Base-by-base conservation (phyloP, 129 eudicot genomes). In the Flaveria ramosissima region DNA sequence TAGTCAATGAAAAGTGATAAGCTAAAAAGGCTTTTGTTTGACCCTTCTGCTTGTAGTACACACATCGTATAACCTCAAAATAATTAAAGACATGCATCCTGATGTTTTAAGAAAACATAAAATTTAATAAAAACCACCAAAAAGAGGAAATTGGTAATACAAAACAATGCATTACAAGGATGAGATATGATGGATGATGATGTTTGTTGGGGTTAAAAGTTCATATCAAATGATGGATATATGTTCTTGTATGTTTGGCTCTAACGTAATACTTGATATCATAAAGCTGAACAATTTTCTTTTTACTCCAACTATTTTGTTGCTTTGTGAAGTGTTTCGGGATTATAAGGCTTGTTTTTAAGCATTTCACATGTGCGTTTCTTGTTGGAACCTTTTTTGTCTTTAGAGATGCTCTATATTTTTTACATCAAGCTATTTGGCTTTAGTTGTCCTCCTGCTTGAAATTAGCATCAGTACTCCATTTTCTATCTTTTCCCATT, bases 371-470 rank as follows among this genome's bases (percentile, higher is more conserved):
- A 45, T 74, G 83, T 83, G 48, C 70, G 41, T 30, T 27, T 80
- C 80, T 78, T 76, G 36, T 77, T 86, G 90, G 83, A 83, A 86
- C 60, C 83, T 86, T 86, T 83, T 81, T 61, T 41, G 53, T 72
- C 83, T 63, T 41, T 71, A 77, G 66, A 68, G 87, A 86, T 86
- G 14, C 89, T 60, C 50, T 1, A 24, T 50, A 6, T 62, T 64
- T 70, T 74, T 82, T 7, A 53, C 32, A 66, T 60, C 74, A 66
- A 66, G 17, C 19, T 61, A 11, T 5, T 32, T 30, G 43, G 0
- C 39, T 32, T 32, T 32, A 32, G 39, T 32, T 32, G 7, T 32
- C 39, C 39, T 32, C 39, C 7, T 32, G 39, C 39, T 32, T 32
- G 39, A 32, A 32, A 32, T 32, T 4, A 32, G 7, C 39, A 32